Evolutionary conservation across 176 grass and related monocot genomes (phyloP).

Genomic region (Paspalum vaginatum): DNA sequence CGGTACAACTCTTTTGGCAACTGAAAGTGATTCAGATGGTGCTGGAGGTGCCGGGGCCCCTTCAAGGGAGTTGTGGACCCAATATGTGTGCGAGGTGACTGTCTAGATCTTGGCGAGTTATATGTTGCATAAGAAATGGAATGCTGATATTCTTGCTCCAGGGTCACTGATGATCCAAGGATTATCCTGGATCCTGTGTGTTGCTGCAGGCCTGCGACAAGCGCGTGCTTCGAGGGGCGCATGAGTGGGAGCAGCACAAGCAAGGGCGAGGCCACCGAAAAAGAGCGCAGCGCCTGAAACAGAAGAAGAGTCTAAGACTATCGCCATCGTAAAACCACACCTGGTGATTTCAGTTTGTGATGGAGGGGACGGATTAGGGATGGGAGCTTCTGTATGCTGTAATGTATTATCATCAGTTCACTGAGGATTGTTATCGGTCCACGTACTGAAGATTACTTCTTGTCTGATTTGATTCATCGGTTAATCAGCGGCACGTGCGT

Average conservation of each 20-base stretch:
- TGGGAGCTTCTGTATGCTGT: no score
- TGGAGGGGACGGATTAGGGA: no score
- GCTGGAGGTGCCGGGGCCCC: constrained; percentile 5
- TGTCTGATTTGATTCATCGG: no score
- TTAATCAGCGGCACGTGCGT: no score
- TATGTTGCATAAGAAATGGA: neutral
- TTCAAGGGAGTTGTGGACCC: constrained; percentile 74
- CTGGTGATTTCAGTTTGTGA: neutral
- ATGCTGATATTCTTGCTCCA: neutral
- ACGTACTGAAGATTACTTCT: neutral
- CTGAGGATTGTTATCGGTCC: neutral
- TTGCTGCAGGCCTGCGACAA: constrained; percentile 71
- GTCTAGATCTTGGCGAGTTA: neutral
- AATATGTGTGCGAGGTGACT: constrained; percentile 82
- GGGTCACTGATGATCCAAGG: neutral
- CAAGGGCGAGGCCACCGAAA: constrained; percentile 76
- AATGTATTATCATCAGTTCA: neutral
- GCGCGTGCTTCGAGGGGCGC: constrained; percentile 65
- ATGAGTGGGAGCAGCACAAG: constrained; percentile 92
- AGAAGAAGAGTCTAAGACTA: constrained; percentile 31
- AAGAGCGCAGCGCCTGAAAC: constrained; percentile 63
- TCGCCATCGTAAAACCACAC: neutral
- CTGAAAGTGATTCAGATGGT: constrained; percentile 4
- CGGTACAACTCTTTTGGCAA: constrained; percentile 12
- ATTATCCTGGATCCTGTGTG: constrained; percentile 25